Base-by-base conservation (phyloP, 257 asterid genomes). In the Cinchona pubescens region DNA sequence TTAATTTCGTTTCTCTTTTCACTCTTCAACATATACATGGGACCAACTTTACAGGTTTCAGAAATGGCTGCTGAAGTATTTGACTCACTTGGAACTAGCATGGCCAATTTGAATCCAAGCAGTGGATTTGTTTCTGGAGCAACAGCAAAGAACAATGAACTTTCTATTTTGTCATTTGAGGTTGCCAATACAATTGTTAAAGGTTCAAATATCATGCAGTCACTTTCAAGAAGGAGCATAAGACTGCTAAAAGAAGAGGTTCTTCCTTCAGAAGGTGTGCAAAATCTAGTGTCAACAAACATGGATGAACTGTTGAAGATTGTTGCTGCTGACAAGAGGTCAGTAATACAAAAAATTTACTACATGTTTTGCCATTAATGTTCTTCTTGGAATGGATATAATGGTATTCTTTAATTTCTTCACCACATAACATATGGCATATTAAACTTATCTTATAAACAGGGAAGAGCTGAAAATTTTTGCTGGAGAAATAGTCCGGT, bases 131-230 rank as follows among this genome's bases (percentile, higher is more conserved):
- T 78, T 76, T 77, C 91, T 16, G 89, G 91, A 55, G 72, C 80
- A 76, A 76, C 88, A 40, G 81, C 69, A 72, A 87, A 82, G 80
- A 85, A 79, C 84, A 87, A 78, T 56, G 91, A 86, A 79, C 97
- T 91, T 61, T 85, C 88, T 7, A 91, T 91, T 69, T 76, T 91
- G 58, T 77, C 92, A 23, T 91, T 91, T 62, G 97, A 91, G 87
- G 93, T 91, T 73, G 97, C 97, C 65, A 91, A 91, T 83, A 91
- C 97, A 30, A 88, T 91, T 48, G 96, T 91, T 70, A 91, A 91
- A 79, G 94, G 88, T 67, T 86, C 96, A 51, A 87, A 72, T 71
- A 90, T 91, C 75, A 81, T 89, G 89, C 90, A 84, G 77, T 87
- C 94, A 19, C 88, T 91, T 80, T 85, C 97, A 56, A 74, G 62